These are phyloP conservation scores for Pseudohalonectria lignicola DNA, from an alignment of 2,329 filamentous ascomycete species.

Conservation along the genomic window DNA sequence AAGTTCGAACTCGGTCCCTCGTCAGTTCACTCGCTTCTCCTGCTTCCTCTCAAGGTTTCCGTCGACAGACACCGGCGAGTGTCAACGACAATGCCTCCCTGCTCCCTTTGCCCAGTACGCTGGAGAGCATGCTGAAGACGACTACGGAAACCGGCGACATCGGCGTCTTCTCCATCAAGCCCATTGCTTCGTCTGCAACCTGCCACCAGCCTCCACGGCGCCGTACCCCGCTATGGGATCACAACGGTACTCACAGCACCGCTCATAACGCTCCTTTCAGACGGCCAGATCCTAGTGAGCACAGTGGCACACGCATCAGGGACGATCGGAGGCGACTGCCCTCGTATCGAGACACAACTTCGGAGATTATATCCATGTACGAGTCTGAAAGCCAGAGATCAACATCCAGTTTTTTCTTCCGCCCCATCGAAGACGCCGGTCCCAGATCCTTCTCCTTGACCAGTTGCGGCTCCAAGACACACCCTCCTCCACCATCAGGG, in stretches of 20 bases:
- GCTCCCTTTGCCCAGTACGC: conserved; percentile 37
- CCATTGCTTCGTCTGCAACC: conserved; percentile 21
- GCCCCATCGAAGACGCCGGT: conserved; percentile 28
- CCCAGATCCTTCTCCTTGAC: conserved; percentile 45
- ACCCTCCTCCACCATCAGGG: background rate
- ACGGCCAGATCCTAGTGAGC: background rate
- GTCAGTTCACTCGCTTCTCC: too few species aligned
- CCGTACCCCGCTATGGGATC: conserved; percentile 18
- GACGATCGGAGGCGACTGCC: conserved; percentile 33
- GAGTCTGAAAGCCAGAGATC: conserved; percentile 37
- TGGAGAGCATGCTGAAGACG: conserved; percentile 56
- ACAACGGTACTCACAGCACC: conserved; percentile 16
- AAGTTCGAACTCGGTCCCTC: too few species aligned
- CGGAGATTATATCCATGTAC: conserved; percentile 46
- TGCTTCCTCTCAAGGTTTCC: too few species aligned
- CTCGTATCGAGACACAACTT: conserved; percentile 38
- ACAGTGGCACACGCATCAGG: conserved; percentile 6
- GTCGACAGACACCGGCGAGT: too few species aligned
- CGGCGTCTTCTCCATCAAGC: conserved; percentile 45
- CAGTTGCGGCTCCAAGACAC: conserved; percentile 33
- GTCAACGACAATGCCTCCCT: conserved; percentile 30
- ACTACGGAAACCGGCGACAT: conserved; percentile 58
- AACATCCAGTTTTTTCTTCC: conserved; percentile 27
- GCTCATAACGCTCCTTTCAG: conserved; percentile 17
- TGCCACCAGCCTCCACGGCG: conserved; percentile 16